These are phyloP conservation scores for Xerocomellus dryophilus DNA, from an alignment of 768 basidiomycete species.

Conservation along the genomic window DNA sequence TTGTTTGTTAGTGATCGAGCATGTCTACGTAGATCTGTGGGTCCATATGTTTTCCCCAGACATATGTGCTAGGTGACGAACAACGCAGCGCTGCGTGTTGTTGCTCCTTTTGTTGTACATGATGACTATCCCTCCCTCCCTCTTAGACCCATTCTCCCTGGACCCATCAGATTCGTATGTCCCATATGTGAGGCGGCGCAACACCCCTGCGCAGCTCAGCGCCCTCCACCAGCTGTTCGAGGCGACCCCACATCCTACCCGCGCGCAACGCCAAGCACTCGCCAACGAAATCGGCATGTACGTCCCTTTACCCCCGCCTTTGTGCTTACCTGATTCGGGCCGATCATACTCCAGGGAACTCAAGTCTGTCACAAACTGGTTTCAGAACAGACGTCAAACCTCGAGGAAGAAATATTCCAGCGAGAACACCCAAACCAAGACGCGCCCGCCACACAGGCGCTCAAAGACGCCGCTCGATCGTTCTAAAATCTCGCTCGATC, in stretches of 20 bases:
- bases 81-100: neutral
- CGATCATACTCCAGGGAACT: constrained; percentile 48
- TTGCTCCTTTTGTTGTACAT: neutral
- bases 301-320: neutral
- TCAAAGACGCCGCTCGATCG: constrained; percentile 20
- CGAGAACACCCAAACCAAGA: constrained; percentile 24
- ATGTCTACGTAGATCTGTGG: neutral
- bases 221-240: constrained; percentile 37
- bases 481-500: constrained; percentile 31
- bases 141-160: neutral
- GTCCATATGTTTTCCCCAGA: constrained; percentile 13
- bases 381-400: constrained; percentile 75
- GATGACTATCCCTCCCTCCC: constrained; percentile 5
- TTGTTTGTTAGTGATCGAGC: constrained; percentile 20
- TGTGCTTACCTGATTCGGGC: constrained; percentile 5
- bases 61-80: neutral
- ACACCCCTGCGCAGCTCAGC: constrained; percentile 33
- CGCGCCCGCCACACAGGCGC: neutral
- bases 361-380: constrained; percentile 75
- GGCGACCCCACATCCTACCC: constrained; percentile 38
- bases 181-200: constrained; percentile 31
- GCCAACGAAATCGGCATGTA: constrained; percentile 41
- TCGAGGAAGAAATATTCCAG: constrained; percentile 23
- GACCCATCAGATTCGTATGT: constrained; percentile 13
- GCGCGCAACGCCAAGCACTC: constrained; percentile 40